A percentile compares a stretch with the other conserved stretches of the same genome.
phyloP scores from a whole-genome alignment of 257 asterid genomes.

The Dorcoceras hygrometricum region DNA sequence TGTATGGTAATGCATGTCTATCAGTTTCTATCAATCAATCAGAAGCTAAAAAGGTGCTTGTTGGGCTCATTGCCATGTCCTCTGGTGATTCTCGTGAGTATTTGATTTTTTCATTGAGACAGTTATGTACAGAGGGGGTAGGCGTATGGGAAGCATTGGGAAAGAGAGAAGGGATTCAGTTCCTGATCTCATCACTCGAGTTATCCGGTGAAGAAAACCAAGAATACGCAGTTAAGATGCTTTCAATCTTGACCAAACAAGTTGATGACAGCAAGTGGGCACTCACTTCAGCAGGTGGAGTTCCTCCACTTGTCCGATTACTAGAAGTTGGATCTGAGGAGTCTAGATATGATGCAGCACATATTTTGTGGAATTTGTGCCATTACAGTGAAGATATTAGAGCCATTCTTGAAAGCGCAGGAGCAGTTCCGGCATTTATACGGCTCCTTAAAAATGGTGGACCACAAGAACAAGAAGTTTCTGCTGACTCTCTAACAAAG shows the following conservation, averaged over 20 bases:
- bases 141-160: conserved; percentile 82
- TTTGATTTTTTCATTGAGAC: conserved; percentile 53
- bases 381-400: conserved; percentile 77
- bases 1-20: conserved; percentile 54
- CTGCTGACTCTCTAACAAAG: conserved; percentile 55
- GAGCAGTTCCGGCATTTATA: conserved; percentile 64
- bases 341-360: conserved; percentile 65
- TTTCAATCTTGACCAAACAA: conserved; percentile 69
- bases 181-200: conserved; percentile 70
- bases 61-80: conserved; percentile 78
- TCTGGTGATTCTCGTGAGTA: conserved; percentile 65
- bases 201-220: conserved; percentile 78
- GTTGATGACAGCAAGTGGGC: conserved; percentile 97
- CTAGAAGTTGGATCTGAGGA: conserved; percentile 68
- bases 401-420: conserved; percentile 77
- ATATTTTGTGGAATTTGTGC: conserved; percentile 65
- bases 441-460: conserved; percentile 77
- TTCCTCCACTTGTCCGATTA: conserved; percentile 83
- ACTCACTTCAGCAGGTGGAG: conserved; percentile 92
- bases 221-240: conserved; percentile 77
- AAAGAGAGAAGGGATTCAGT: conserved; percentile 86
- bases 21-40: conserved; percentile 45
- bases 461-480: conserved; percentile 67
- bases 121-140: conserved; percentile 52
- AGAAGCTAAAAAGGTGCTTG: conserved; percentile 69